Evolutionary conservation across 2,329 filamentous ascomycete species (phyloP).

Genomic region (Pezicula carpinea): DNA sequence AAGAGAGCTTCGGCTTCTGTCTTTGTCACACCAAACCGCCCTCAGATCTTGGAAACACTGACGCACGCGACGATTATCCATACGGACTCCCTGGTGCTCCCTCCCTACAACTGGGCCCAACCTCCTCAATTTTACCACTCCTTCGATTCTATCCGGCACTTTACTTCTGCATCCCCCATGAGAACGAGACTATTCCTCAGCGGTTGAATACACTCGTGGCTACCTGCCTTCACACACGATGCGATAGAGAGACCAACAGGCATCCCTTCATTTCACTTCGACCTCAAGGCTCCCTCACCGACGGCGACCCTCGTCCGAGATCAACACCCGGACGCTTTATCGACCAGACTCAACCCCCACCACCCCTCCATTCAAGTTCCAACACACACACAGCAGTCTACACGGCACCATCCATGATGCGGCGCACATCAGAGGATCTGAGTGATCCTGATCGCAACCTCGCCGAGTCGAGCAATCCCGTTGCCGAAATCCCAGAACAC

Average conservation of each 20-base stretch:
- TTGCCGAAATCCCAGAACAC: constrained; percentile 16
- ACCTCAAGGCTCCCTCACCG: not conserved
- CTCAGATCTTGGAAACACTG: constrained; percentile 6
- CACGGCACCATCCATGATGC: constrained; percentile 20
- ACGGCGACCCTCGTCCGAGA: too few species aligned
- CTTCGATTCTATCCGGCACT: constrained; percentile 8
- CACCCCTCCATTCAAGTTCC: not conserved
- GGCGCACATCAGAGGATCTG: constrained; percentile 24
- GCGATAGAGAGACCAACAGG: constrained; percentile 7
- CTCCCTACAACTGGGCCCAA: constrained; percentile 6
- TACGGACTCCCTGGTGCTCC: not conserved
- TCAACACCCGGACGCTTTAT: not conserved
- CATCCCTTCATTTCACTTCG: constrained; percentile 6
- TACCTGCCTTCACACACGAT: constrained; percentile 2
- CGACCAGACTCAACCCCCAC: not conserved
- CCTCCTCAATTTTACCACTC: constrained; percentile 13
- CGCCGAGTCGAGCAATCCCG: constrained; percentile 21
- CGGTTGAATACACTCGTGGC: not conserved
- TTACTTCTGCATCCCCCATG: not conserved
- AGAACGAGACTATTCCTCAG: not conserved
- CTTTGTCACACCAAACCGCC: not conserved
- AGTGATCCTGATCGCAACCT: constrained; percentile 30
- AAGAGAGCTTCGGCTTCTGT: not conserved
- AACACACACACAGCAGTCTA: not conserved
- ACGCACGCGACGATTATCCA: constrained; percentile 2